Conservation (phyloP, 2,329 filamentous ascomycete species). For the Fusarium incarnatum region DNA sequence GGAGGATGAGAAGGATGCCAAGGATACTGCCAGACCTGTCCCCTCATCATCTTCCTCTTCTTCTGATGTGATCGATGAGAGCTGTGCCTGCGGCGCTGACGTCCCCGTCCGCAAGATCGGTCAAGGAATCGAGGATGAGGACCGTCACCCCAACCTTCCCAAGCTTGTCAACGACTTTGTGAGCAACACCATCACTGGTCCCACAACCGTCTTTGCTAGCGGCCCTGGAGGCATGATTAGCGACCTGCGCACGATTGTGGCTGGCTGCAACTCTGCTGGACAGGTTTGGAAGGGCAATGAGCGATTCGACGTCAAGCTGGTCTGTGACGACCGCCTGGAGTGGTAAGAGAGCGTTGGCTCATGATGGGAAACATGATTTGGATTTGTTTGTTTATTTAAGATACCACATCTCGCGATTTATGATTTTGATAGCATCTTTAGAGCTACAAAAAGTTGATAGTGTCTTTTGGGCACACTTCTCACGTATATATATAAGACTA, state of each 20-base stretch:
- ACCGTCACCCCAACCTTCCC: slow-evolving; percentile 59
- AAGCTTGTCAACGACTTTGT: slow-evolving; percentile 63
- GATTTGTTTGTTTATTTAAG: slow-evolving; percentile 31
- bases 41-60: slow-evolving; percentile 46
- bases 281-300: slow-evolving; percentile 70
- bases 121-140: slow-evolving; percentile 45
- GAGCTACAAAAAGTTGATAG: slow-evolving; percentile 4
- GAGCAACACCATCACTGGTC: slow-evolving; percentile 57
- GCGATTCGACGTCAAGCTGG: slow-evolving; percentile 65
- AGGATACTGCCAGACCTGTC: slow-evolving; percentile 24
- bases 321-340: slow-evolving; percentile 71
- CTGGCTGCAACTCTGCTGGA: slow-evolving; percentile 61
- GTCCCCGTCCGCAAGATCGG: slow-evolving; percentile 49
- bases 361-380: slow-evolving; percentile 1
- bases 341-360: slow-evolving; percentile 49
- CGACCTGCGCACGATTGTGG: slow-evolving; percentile 67
- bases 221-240: slow-evolving; percentile 70
- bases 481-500: slow-evolving; percentile 4
- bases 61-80: slow-evolving; percentile 33
- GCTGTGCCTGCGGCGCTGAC: slow-evolving; percentile 46
- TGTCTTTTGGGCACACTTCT: slow-evolving; percentile 2
- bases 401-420: slow-evolving; percentile 39
- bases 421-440: slow-evolving; percentile 24
- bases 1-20: slow-evolving; percentile 39
- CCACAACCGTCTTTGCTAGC: slow-evolving; percentile 69